Evolutionary conservation across 1,284 basidiomycete genomes (phyloP), one percentile per base, ranked within the genome.

Genomic region (Malassezia nana): DNA sequence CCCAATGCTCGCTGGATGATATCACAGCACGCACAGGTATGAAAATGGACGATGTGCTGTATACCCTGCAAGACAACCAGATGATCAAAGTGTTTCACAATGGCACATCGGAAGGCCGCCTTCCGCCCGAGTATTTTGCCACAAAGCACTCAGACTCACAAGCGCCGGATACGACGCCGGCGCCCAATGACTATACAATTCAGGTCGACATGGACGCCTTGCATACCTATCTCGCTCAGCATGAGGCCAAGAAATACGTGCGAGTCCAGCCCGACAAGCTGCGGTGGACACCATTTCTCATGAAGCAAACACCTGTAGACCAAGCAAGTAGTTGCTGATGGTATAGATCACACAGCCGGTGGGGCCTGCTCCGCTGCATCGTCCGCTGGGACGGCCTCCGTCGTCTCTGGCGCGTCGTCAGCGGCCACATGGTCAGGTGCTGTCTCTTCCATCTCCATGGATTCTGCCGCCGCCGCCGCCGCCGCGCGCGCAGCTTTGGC

Each of bases 11-110:
- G 26, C 76, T 94, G 46, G 84, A 89, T 79, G 91, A 90, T 67
- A 91, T 96, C 70, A 85, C 86, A 69, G 75, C 77, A 15, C 84
- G 82, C 3, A 98, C 92, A 0, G 85, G 86, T 1, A 90, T 98
- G 84, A 95, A 87, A 3, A 74, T 84, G 32, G 88, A 92, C 73
- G 92, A 98, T 68, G 81, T 90, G 50, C 84, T 83, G 73, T 79
- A 80, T 57, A 86, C 84, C 3, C 81, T 98, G n/a, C 75, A 76
- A 3, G 83, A 86, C 45, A 83, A 85, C 63, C 79, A 81, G 62
- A 86, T 92, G 83, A 86, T 96, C 62, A 78, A 77, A 7, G 26
- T 50, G 4, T 56, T 56, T 39, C 38, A 56, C 44, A 56, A 51
- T 39, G 48, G 41, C 42, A 46, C 42, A 3, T 30, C 44, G 22